Evolutionary conservation across 1,284 basidiomycete genomes (phyloP).

Genomic region (Boletus coffeatus): DNA sequence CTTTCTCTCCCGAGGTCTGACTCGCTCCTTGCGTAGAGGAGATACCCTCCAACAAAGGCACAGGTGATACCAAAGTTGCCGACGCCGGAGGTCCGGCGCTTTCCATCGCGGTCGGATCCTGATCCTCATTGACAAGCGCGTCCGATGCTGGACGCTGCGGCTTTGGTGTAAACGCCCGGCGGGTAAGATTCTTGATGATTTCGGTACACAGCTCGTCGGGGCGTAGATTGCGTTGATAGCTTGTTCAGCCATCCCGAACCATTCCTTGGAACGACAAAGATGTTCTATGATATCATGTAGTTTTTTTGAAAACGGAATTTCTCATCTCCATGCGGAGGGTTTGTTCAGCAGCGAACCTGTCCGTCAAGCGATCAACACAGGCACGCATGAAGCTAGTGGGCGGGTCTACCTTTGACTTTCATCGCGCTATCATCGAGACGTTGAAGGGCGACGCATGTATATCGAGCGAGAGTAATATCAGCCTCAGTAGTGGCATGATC

Average conservation of each 20-base stretch:
- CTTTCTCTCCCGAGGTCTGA: conserved; percentile 35
- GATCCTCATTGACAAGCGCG: conserved; percentile 21
- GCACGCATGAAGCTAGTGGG: not conserved
- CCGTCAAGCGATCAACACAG: not conserved
- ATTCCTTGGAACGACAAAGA: conserved; percentile 80
- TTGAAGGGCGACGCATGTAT: conserved; percentile 92
- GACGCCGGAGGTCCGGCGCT: conserved; percentile 11
- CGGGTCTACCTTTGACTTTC: conserved; percentile 82
- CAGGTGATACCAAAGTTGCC: conserved; percentile 12
- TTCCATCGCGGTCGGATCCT: conserved; percentile 45
- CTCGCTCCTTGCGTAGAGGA: conserved; percentile 7
- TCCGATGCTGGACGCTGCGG: conserved; percentile 17
- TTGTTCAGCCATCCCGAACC: conserved; percentile 97
- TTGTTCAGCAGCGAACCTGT: conserved; percentile 82
- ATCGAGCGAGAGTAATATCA: conserved; percentile 87
- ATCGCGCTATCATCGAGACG: conserved; percentile 92
- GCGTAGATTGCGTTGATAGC: conserved; percentile 93
- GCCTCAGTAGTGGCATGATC: conserved; percentile 39
- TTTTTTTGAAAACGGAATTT: conserved; percentile 76
- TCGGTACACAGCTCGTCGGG: conserved; percentile 83
- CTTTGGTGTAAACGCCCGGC: conserved; percentile 57
- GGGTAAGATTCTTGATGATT: conserved; percentile 79
- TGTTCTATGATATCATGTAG: conserved; percentile 76
- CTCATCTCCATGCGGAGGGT: conserved; percentile 87
- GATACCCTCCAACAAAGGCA: conserved; percentile 16